Conservation (phyloP, 495 filamentous ascomycete genomes). For the Aspergillus cristatus region DNA sequence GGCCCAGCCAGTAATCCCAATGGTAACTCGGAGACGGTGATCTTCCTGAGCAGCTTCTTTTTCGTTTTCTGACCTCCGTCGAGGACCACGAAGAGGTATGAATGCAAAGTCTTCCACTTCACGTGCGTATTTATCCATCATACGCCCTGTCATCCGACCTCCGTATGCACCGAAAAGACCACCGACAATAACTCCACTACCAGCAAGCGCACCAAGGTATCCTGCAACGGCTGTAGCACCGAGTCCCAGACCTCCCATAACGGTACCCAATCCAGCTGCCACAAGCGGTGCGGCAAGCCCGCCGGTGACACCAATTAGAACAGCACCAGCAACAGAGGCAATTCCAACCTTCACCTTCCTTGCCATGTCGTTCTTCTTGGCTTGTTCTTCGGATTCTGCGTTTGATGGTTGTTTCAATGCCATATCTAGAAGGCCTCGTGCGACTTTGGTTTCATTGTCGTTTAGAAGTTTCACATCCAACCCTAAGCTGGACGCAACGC, state of each 20-base stretch:
- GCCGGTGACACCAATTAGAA: slow-evolving; percentile 71
- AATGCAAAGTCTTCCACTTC: slow-evolving; percentile 89
- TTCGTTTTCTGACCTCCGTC: slow-evolving; percentile 33
- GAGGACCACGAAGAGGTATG: slow-evolving; percentile 53
- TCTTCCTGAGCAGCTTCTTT: slow-evolving; percentile 38
- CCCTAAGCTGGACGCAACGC: slow-evolving; percentile 57
- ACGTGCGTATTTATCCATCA: slow-evolving; percentile 79
- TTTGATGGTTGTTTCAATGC: slow-evolving; percentile 61
- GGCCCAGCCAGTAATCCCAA: slow-evolving; percentile 79
- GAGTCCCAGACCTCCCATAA: slow-evolving; percentile 74
- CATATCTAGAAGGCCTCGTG: slow-evolving; percentile 61
- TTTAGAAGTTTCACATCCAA: slow-evolving; percentile 56
- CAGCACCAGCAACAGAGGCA: slow-evolving; percentile 69
- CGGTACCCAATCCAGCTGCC: slow-evolving; percentile 70
- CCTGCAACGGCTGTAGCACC: slow-evolving; percentile 70
- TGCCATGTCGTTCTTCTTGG: slow-evolving; percentile 52
- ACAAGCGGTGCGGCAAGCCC: slow-evolving; percentile 74
- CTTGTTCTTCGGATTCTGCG: slow-evolving; percentile 56
- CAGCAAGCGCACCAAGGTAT: slow-evolving; percentile 68
- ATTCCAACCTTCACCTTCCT: slow-evolving; percentile 77
- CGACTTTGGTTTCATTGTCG: slow-evolving; percentile 65
- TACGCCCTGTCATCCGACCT: slow-evolving; percentile 69
- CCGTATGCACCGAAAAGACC: slow-evolving; percentile 86
- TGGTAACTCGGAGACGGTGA: slow-evolving; percentile 68
- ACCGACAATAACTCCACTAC: slow-evolving; percentile 69